Base-by-base conservation (phyloP, 768 basidiomycete species). In the Dioszegia crocea region DNA sequence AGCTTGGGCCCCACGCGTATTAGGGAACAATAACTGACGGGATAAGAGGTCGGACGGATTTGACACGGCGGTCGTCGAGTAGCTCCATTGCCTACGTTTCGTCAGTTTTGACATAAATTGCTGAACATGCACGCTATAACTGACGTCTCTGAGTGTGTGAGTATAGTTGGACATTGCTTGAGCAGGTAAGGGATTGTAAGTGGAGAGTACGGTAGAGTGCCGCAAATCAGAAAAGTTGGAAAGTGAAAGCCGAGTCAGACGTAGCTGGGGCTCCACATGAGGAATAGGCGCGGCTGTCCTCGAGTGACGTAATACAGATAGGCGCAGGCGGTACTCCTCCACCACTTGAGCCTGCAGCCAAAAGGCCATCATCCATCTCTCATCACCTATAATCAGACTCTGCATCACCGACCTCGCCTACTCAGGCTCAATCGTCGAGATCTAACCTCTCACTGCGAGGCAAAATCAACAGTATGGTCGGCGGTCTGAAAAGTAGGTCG, bases 51-150 rank as follows among this genome's bases (percentile, higher is more conserved):
- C 91, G 82, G 17, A 87, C 91, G 16, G 83, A 86, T 74, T 84
- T 91, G 54, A 97, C 91, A 44, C 92, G 82, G 60, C 85, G 82
- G 71, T 97, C 93, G 71, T 92, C 90, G 38, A 96, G 85, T 54
- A 87, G 85, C 60, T 83, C 65, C 65, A 75, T 73, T 3, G 73
- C 75, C 71, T 76, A 60, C 6, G 14, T 11, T n/a, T 31, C 24
- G 43, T 56, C 55, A 56, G 55, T 33, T 44, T 23, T 26, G 21
- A 12, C 40, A 21, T 38, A 6, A 39, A 17, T 29, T 6, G n/a
- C 4, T 36, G 57, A 27, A 19, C 4, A 53, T 16, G 21, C n/a
- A 19, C 24, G n/a, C 12, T 14, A 23, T 4, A 14, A 36, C 62
- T 48, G 16, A 63, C 62, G 50, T 64, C 62, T 44, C 49, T 55